Base-by-base conservation (phyloP, 805 yeast species). In the Torulaspora quercuum region DNA sequence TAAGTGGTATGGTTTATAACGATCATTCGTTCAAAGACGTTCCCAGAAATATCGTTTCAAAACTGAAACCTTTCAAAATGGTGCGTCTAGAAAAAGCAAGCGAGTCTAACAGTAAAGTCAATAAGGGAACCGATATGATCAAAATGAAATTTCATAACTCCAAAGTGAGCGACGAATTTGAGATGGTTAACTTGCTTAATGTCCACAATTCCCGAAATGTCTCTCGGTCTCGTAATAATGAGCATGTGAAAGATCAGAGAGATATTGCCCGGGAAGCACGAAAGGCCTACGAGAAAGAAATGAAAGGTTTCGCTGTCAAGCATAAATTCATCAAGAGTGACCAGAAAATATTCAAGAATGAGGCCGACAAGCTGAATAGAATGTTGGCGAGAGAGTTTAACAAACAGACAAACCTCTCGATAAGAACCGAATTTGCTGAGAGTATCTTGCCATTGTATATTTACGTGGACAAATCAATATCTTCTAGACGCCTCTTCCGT, bases 51-150 rank as follows among this genome's bases (percentile, higher is more conserved):
- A 55, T 67, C 6, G 66, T 69, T 0, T 48, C 50, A 9, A 52
- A 53, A 19, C 43, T 68, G 23, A 61, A 57, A 16, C 70, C 72
- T 0, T 68, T 63, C 44, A 52, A 49, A 36, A 37, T 60, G 29
- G 41, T 76, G 86, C 67, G 72, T 78, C 63, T 75, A 76, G 65
- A 85, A 78, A 72, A 81, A 79, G 90, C 82, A 80, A 72, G 76
- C 79, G 60, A 90, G 79, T 63, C 82, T 78, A 69, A 72, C 75
- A 59, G 73, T 79, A 65, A 78, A 79, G 75, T 75, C 84, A 12
- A 13, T 65, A 75, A 85, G 70, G 80, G 75, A 70, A 77, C 75
- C 27, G 85, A 79, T 59, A 70, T 87, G 44, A 55, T 61, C 4
- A 47, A 42, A 10, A 45, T 62, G 50, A 57, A 49, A 35, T 58